A percentile compares a stretch with the other conserved stretches of the same genome.
phyloP scores from a whole-genome alignment of 2,329 filamentous ascomycete species.

The Ophiostoma himal-ulmi region DNA sequence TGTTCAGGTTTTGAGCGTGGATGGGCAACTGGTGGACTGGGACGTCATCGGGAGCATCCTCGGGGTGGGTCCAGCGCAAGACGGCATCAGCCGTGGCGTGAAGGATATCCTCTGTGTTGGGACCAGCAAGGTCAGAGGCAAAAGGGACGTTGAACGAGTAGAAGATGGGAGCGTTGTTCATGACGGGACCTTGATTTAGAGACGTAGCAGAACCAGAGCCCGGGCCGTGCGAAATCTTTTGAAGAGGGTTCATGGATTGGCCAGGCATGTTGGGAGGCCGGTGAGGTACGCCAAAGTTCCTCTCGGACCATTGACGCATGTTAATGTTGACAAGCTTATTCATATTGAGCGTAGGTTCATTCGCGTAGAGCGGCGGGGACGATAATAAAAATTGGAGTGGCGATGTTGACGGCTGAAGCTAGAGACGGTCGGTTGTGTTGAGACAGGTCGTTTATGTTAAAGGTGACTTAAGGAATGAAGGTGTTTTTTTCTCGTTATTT shows the following conservation, averaged over 20 bases:
- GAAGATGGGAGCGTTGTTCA: slow-evolving; percentile 76
- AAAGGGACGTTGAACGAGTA: slow-evolving; percentile 98
- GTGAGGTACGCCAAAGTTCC: slow-evolving; percentile 60
- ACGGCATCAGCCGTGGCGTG: slow-evolving; percentile 85
- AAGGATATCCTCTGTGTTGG: slow-evolving; percentile 89
- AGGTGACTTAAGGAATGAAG: too few relatives aligned
- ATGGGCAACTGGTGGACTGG: slow-evolving; percentile 87
- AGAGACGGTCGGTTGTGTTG: not conserved
- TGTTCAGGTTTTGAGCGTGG: slow-evolving; percentile 78
- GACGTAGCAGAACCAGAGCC: slow-evolving; percentile 29
- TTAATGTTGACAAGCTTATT: slow-evolving; percentile 59
- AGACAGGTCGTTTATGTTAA: not conserved
- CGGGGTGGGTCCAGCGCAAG: slow-evolving; percentile 87
- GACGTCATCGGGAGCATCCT: slow-evolving; percentile 75
- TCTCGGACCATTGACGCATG: slow-evolving; percentile 66
- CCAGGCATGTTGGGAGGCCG: slow-evolving; percentile 49
- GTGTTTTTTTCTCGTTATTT: not conserved
- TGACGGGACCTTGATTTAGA: slow-evolving; percentile 53
- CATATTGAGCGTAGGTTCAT: slow-evolving; percentile 39
- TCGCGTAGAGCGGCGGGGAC: slow-evolving; percentile 27
- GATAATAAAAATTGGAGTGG: not conserved
- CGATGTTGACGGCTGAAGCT: not conserved
- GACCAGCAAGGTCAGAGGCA: slow-evolving; percentile 82
- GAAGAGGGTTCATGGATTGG: slow-evolving; percentile 51
- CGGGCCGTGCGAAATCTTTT: slow-evolving; percentile 48